Evolutionary conservation across 495 filamentous ascomycete genomes (phyloP), one percentile per base, ranked within the genome.

Genomic region (Hypoxylon fragiforme): DNA sequence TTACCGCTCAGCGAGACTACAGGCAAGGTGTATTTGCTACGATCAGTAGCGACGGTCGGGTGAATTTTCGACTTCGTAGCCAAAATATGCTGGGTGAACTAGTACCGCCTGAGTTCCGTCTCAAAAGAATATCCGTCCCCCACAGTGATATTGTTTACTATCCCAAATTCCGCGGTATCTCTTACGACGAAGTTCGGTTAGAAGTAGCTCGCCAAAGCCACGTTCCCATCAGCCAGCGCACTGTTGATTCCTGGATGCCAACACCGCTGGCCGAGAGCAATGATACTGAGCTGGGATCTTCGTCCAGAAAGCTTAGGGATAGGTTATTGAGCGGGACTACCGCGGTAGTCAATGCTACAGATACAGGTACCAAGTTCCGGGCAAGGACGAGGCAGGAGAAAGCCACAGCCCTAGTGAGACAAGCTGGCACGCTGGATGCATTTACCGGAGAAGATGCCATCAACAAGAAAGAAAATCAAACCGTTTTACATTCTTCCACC

Each of bases 1-100:
- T 14, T 4, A 51, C 46, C 9, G 18, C 41, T 5, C 35, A 44
- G 24, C 34, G 34, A 22, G 54, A 57, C 36, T 46, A 35, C 16
- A 18, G 54, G 13, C 54, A 57, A 31, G 4, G 21, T 13, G 54
- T 57, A 16, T 50, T 30, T 31, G 54, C 47, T 7, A 50, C 45
- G 34, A 26, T 57, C 7, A 44, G 16, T 15, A 4, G 3, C 12
- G 19, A 20, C 4, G 54, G 54, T 2, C 37, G 34, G 9, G 24
- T 57, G 4, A 44, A 50, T 26, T 30, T 57, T 20, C 46, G 54
- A 8, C 36, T 57, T 8, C 54, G 54, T 18, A 19, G 7, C 8
- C 19, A 31, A 1, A 57, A 57, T 18, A 57, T 51, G 42, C 46
- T n/a, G 30, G 54, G 46, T 3, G 18, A 19, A 21, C 19, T 14